Conservation (phyloP, 2,329 filamentous ascomycete genomes). For the Alternaria tenuissima region DNA sequence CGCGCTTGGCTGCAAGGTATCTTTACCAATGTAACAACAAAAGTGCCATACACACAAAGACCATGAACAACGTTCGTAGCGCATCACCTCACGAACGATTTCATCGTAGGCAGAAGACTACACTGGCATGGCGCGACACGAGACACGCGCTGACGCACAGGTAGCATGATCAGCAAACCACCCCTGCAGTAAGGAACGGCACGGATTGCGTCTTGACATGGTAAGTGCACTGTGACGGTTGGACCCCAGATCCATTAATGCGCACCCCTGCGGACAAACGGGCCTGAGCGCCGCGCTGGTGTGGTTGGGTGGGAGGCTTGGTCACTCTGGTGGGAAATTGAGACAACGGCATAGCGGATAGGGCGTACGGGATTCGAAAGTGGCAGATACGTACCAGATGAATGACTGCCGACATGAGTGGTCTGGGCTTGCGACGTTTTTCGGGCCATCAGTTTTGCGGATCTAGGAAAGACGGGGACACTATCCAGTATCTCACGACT, state of each 20-base stretch:
- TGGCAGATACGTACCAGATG: constrained; percentile 4
- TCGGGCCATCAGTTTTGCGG: neutral
- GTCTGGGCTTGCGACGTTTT: neutral
- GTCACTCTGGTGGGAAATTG: neutral
- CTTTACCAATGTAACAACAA: neutral
- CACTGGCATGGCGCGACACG: neutral
- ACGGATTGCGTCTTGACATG: constrained; percentile 3
- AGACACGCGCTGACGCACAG: constrained; percentile 9
- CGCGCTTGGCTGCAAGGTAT: neutral
- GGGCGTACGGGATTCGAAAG: neutral
- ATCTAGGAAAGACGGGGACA: neutral
- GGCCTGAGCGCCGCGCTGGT: constrained; percentile 15
- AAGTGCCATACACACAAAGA: neutral
- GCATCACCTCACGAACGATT: neutral
- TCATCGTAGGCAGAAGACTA: neutral
- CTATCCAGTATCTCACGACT: neutral
- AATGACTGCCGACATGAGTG: constrained; percentile 11
- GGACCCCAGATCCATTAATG: constrained; percentile 8
- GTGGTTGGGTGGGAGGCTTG: neutral
- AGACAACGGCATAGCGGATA: neutral
- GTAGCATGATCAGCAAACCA: constrained; percentile 5
- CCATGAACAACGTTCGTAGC: neutral
- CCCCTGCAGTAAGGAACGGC: constrained; percentile 6
- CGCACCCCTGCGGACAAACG: constrained; percentile 14
- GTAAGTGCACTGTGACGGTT: constrained; percentile 1